Percentiles rank a stretch among this genome's conserved stretches.
phyloP scores from a whole-genome alignment of 345 rosid genomes.

The Boechera retrofracta region DNA sequence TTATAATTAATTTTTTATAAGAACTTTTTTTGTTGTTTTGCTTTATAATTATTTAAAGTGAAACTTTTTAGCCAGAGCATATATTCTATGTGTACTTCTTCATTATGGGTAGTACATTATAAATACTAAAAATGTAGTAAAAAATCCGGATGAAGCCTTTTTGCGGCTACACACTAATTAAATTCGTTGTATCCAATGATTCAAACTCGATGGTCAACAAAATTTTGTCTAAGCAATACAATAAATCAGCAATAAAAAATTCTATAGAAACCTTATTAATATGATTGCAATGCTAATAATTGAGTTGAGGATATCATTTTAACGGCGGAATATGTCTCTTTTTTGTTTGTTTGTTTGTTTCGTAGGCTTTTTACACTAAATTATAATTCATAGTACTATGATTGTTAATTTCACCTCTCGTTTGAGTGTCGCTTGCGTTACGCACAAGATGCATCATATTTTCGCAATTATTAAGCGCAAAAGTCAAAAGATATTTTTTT shows the following conservation, averaged over 20 bases:
- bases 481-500: neutral
- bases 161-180: conserved; percentile 30
- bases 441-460: conserved; percentile 22
- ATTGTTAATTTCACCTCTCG: neutral
- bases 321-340: conserved; percentile 36
- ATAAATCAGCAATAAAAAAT: neutral
- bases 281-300: conserved; percentile 28
- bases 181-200: conserved; percentile 41
- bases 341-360: neutral
- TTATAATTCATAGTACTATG: neutral
- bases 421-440: neutral
- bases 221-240: conserved; percentile 13
- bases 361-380: conserved; percentile 12
- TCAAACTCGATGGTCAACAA: conserved; percentile 38
- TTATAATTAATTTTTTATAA: neutral
- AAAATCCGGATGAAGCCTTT: conserved; percentile 33
- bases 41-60: conserved; percentile 22
- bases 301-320: conserved; percentile 28
- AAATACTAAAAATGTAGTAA: conserved; percentile 15
- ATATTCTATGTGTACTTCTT: conserved; percentile 32
- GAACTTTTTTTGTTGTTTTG: neutral
- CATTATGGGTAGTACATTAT: conserved; percentile 29
- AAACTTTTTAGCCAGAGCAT: conserved; percentile 21
- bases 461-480: neutral
- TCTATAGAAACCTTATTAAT: conserved; percentile 8